phyloP scores from a whole-genome alignment of 2,329 filamentous ascomycete genomes.

The Monilinia polystroma region DNA sequence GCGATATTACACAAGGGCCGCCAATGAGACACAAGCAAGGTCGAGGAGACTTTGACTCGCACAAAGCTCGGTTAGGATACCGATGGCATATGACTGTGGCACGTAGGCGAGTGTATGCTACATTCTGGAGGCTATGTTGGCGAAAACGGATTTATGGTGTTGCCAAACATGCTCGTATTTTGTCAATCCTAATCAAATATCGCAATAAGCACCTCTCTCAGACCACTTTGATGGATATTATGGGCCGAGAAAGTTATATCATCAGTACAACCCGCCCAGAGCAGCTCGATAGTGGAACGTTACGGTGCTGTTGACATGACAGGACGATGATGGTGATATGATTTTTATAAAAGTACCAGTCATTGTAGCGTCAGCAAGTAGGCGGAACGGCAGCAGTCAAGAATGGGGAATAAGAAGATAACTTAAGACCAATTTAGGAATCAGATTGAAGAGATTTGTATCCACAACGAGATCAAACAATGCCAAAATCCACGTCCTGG shows the following conservation, averaged over 20 bases:
- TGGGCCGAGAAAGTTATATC: neutral
- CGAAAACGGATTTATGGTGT: constrained; percentile 2
- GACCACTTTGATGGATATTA: neutral
- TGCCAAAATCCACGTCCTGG: neutral
- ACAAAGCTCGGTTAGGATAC: neutral
- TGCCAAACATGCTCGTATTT: neutral
- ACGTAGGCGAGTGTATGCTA: neutral
- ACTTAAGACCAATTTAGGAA: neutral
- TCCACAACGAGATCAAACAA: neutral
- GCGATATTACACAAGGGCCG: neutral
- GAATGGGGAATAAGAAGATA: neutral
- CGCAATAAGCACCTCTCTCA: neutral
- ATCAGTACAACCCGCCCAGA: neutral
- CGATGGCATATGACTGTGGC: neutral
- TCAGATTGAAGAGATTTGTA: neutral
- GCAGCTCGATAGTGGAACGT: neutral
- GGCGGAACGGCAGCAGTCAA: neutral
- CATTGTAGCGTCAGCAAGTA: neutral
- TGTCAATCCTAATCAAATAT: neutral
- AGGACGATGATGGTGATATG: neutral
- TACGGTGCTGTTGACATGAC: neutral
- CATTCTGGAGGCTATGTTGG: neutral
- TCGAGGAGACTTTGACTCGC: neutral
- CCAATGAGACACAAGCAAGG: neutral
- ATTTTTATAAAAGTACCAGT: neutral